Evolutionary conservation across 768 basidiomycete species (phyloP), one percentile per base, ranked within the genome.

Genomic region (Astraeus odoratus): DNA sequence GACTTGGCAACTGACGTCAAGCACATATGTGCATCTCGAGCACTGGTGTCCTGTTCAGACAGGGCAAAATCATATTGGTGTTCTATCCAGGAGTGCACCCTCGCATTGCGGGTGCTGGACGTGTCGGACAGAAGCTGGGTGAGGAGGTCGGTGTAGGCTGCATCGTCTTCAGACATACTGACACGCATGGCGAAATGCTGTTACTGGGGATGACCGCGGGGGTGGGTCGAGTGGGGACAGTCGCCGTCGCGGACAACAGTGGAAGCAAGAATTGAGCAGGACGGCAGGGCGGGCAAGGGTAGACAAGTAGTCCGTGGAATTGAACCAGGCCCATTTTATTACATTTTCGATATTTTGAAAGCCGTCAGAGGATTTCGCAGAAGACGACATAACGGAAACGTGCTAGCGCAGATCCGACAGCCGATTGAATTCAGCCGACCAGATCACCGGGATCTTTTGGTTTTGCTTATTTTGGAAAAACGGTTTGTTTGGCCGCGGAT

Each of bases 31-130:
- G 36, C 20, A 39, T 12, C 13, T 12, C 30, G 30, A n/a, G 24
- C 33, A 40, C 19, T 4, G 8, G 27, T 10, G 22, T 56, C 45
- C 1, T 54, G 56, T n/a, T 63, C 62, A 1, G 62, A 54, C 24
- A 63, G 48, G 15, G 56, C 62, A 57, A 63, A 64, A 53, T 64
- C 64, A 40, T 64, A 64, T n/a, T 64, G 62, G 23, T 66, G 64
- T 34, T 64, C 62, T 19, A 64, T 64, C 62, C 62, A 64, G 1
- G 62, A 65, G 31, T 64, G 64, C 0, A 64, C 57, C 6, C 62
- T 57, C 0, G 61, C 59, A 5, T 64, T 53, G 51, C 62, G 63
- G 0, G 56, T 30, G 0, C 42, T 5, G 5, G 62, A 42, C 0
- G 55, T 48, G 44, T 55, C 62, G 0, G 55, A 52, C 42, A 64